Conservation (phyloP, 2,329 filamentous ascomycete species). For the Sporothrix protearum region DNA sequence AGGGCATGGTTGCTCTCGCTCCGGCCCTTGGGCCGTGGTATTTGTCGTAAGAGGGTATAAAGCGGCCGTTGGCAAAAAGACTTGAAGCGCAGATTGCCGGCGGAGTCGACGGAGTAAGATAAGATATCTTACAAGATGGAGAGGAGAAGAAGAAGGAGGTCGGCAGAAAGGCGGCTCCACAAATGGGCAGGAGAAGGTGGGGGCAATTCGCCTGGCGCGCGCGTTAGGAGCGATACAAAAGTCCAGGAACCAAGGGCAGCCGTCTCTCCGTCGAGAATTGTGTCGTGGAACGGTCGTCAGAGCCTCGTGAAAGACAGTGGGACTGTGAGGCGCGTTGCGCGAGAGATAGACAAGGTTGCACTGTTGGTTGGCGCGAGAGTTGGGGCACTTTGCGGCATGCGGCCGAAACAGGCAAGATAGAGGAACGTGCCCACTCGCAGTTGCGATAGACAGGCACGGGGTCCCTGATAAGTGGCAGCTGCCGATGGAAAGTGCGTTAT, state of each 20-base stretch:
- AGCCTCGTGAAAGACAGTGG: background rate
- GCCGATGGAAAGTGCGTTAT: background rate
- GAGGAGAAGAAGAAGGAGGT: background rate
- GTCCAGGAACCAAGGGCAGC: background rate
- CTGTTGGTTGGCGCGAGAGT: constrained; percentile 5
- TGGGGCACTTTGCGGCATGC: constrained; percentile 1
- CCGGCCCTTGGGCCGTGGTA: background rate
- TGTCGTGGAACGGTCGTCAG: background rate
- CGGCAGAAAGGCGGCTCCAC: background rate
- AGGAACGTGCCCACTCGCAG: constrained; percentile 8
- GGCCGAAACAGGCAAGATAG: constrained; percentile 16
- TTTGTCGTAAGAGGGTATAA: too few relatives aligned
- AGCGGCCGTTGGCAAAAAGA: background rate
- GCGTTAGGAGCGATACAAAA: background rate
- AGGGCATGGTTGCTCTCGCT: background rate
- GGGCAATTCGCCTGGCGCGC: background rate
- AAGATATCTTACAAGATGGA: background rate
- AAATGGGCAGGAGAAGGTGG: background rate
- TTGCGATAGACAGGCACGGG: constrained; percentile 1
- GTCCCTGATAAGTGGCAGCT: background rate
- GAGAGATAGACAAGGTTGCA: background rate
- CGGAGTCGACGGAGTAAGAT: background rate
- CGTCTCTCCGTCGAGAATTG: background rate
- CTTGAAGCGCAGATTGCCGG: background rate
- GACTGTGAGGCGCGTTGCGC: constrained; percentile 4